phyloP scores from a whole-genome alignment of 768 basidiomycete species.

The Hemileccinum rubropunctum region DNA sequence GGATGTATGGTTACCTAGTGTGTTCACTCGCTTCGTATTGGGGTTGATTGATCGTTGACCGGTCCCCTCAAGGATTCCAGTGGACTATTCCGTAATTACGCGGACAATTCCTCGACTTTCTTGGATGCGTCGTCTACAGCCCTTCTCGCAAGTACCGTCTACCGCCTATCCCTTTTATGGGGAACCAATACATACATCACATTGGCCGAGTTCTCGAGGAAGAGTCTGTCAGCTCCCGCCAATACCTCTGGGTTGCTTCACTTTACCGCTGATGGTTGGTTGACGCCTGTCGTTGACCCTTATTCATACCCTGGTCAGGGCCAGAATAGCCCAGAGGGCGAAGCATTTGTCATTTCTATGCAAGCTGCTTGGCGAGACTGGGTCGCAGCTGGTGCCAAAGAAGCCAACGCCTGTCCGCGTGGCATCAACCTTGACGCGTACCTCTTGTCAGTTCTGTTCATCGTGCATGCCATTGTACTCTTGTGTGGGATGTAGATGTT shows the following conservation, averaged over 20 bases:
- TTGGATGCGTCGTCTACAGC: slow-evolving; percentile 72
- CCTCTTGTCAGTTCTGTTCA: neutral
- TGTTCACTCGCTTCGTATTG: slow-evolving; percentile 21
- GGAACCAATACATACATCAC: slow-evolving; percentile 50
- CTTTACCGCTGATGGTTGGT: slow-evolving; percentile 58
- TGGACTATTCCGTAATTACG: slow-evolving; percentile 65
- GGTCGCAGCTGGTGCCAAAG: slow-evolving; percentile 52
- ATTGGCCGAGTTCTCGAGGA: slow-evolving; percentile 54
- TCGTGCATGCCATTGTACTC: neutral
- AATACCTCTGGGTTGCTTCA: slow-evolving; percentile 36
- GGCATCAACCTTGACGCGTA: neutral
- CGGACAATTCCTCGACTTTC: slow-evolving; percentile 57
- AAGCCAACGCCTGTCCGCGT: slow-evolving; percentile 37
- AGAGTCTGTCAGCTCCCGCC: slow-evolving; percentile 29
- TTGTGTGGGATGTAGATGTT: neutral
- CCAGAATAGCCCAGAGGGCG: slow-evolving; percentile 62
- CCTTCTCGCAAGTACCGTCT: slow-evolving; percentile 73
- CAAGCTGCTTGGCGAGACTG: slow-evolving; percentile 77
- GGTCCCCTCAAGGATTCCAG: slow-evolving; percentile 1
- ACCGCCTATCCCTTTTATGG: slow-evolving; percentile 65
- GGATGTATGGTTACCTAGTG: slow-evolving; percentile 61
- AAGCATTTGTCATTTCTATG: slow-evolving; percentile 77
- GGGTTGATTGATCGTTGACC: neutral
- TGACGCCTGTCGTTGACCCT: slow-evolving; percentile 79
- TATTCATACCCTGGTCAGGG: slow-evolving; percentile 48